Evolutionary conservation across 345 rosid species (phyloP).

Genomic region (Kandelia obovata): DNA sequence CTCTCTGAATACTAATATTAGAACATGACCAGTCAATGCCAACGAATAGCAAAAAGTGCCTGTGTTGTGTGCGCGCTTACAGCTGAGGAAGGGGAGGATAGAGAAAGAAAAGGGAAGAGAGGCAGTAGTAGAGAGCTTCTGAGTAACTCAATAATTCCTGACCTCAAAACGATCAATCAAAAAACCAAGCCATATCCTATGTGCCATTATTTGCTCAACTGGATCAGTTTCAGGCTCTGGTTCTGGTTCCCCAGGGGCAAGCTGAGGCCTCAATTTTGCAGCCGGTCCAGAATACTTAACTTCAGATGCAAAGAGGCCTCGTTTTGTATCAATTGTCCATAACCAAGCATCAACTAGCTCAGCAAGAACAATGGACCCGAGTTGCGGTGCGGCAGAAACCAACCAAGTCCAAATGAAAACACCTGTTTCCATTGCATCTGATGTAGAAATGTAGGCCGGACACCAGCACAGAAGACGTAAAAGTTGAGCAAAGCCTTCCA

Average conservation of each 20-base stretch:
- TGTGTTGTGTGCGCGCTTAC: no score
- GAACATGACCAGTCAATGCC: no score
- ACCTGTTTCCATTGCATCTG: constrained; percentile 96
- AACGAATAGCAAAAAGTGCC: no score
- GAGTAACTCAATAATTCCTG: constrained; percentile 23
- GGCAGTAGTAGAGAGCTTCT: neutral
- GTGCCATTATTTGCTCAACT: constrained; percentile 93
- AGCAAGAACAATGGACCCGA: constrained; percentile 89
- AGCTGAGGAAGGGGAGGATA: constrained; percentile 1
- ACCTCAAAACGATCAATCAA: constrained; percentile 98
- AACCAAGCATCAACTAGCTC: constrained; percentile 99
- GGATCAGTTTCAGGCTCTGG: constrained; percentile 60
- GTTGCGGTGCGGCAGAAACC: constrained; percentile 95
- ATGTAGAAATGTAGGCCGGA: constrained; percentile 94
- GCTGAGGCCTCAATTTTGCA: constrained; percentile 93
- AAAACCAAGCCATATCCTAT: constrained; percentile 95
- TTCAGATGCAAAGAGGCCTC: constrained; percentile 96
- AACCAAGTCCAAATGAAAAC: constrained; percentile 99
- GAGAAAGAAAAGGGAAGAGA: neutral
- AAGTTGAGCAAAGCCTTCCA: constrained; percentile 91
- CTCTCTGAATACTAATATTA: no score
- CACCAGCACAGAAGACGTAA: constrained; percentile 98
- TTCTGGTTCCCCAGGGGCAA: constrained; percentile 93
- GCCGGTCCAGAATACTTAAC: constrained; percentile 79
- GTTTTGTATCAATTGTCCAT: constrained; percentile 97